Conservation (phyloP, 2,329 filamentous ascomycete genomes). For the Hypocrella siamensis region DNA sequence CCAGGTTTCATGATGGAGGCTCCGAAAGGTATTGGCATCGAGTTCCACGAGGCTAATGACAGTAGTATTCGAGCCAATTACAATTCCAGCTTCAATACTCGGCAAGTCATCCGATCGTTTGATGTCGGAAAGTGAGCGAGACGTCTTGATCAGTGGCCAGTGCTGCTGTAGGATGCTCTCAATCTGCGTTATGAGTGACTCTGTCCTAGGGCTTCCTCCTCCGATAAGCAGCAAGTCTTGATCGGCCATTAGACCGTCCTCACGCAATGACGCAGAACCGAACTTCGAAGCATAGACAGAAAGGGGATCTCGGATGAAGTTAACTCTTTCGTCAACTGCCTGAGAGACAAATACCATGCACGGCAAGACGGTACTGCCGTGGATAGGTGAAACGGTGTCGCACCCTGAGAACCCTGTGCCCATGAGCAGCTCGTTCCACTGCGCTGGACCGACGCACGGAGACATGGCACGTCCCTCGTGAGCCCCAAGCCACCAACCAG, state of each 20-base stretch:
- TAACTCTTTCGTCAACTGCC: conserved; percentile 1
- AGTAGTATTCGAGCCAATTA: too few relatives aligned
- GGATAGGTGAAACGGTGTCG: conserved; percentile 1
- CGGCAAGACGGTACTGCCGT: neutral
- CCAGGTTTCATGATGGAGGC: neutral
- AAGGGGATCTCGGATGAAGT: conserved; percentile 1
- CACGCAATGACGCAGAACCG: too few relatives aligned
- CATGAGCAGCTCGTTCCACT: conserved; percentile 1
- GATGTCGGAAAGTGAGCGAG: too few relatives aligned
- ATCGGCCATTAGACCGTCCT: too few relatives aligned
- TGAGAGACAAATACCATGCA: neutral
- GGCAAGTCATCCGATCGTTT: too few relatives aligned
- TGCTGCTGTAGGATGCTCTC: too few relatives aligned
- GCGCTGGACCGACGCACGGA: neutral
- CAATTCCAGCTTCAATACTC: too few relatives aligned
- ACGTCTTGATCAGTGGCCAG: too few relatives aligned
- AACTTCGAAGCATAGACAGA: too few relatives aligned
- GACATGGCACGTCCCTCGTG: neutral
- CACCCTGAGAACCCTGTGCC: conserved; percentile 3
- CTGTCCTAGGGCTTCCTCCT: too few relatives aligned
- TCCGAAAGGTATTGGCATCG: neutral
- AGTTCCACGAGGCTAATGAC: neutral
- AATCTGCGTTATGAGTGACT: too few relatives aligned
- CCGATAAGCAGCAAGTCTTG: too few relatives aligned
- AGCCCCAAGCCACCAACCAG: conserved; percentile 3